phyloP scores from a whole-genome alignment of 495 filamentous ascomycete genomes.

The Xylaria venustula region DNA sequence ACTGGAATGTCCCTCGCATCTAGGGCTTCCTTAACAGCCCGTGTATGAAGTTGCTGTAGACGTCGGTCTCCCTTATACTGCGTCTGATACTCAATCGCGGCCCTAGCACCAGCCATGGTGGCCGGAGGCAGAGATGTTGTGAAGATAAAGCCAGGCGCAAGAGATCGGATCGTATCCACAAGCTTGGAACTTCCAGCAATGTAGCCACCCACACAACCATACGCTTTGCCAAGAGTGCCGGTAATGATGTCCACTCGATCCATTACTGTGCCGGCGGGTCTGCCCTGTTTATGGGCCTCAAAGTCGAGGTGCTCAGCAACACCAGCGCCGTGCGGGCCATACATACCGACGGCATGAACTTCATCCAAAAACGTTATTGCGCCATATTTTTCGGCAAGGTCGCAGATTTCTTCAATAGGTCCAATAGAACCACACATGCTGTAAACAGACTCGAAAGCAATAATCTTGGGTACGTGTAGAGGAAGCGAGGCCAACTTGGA shows the following conservation, averaged over 20 bases:
- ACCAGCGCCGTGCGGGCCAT: conserved; percentile 92
- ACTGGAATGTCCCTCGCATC: conserved; percentile 85
- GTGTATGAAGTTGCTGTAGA: conserved; percentile 93
- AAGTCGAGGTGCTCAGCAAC: conserved; percentile 97
- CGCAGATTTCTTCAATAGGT: conserved; percentile 92
- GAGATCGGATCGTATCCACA: conserved; percentile 92
- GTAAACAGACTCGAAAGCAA: conserved; percentile 97
- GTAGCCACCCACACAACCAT: conserved; percentile 96
- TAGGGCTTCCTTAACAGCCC: conserved; percentile 81
- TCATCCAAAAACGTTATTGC: conserved; percentile 97
- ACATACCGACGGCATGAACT: conserved; percentile 99
- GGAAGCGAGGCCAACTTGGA: conserved; percentile 86
- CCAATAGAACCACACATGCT: conserved; percentile 98
- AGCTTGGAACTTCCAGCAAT: conserved; percentile 87
- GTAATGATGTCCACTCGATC: conserved; percentile 97
- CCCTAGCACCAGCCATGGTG: conserved; percentile 90
- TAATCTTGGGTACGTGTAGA: conserved; percentile 85
- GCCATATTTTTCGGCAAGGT: conserved; percentile 95
- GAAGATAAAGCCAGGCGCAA: conserved; percentile 98
- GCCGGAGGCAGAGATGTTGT: conserved; percentile 94
- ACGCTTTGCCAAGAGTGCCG: conserved; percentile 94
- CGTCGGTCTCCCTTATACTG: conserved; percentile 75
- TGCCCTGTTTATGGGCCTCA: conserved; percentile 66
- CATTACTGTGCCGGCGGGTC: conserved; percentile 82
- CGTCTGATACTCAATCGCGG: conserved; percentile 92